A percentile compares a stretch with the other conserved stretches of the same genome.
These are phyloP conservation scores for Vitellaria paradoxa DNA, from an alignment of 179 eudicot genomes.

Conservation along the genomic window DNA sequence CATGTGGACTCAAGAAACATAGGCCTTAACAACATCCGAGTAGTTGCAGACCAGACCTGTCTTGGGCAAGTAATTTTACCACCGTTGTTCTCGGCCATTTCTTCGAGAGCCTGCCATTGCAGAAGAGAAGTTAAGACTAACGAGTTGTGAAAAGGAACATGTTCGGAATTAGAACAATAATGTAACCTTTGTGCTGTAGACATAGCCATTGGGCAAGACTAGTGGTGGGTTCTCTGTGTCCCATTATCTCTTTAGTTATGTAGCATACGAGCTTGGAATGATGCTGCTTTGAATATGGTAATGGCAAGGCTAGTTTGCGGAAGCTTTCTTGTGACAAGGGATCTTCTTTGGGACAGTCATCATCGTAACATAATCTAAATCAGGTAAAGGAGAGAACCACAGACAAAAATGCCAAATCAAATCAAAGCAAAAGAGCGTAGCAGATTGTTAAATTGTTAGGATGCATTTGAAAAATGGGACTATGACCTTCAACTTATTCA, in stretches of 20 bases:
- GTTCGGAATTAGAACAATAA: not conserved
- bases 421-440: not conserved
- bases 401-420: not conserved
- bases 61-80: slow-evolving; percentile 87
- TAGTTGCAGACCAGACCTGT: slow-evolving; percentile 69
- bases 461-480: not conserved
- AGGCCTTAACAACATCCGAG: slow-evolving; percentile 65
- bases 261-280: slow-evolving; percentile 96
- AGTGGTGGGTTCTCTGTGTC: slow-evolving; percentile 98
- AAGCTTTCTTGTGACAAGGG: slow-evolving; percentile 94
- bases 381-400: slow-evolving; percentile 51
- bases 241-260: slow-evolving; percentile 95
- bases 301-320: slow-evolving; percentile 73
- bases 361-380: slow-evolving; percentile 82
- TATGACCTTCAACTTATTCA: not conserved
- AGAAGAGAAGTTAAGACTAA: slow-evolving; percentile 13
- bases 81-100: slow-evolving; percentile 76
- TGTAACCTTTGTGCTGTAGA: slow-evolving; percentile 90
- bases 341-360: slow-evolving; percentile 91
- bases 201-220: slow-evolving; percentile 92
- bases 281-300: slow-evolving; percentile 97
- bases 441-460: not conserved
- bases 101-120: slow-evolving; percentile 79
- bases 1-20: slow-evolving; percentile 48
- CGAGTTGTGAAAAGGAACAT: not conserved